Conservation (phyloP, 352 stramenopile species). For the Pythium oligandrum region DNA sequence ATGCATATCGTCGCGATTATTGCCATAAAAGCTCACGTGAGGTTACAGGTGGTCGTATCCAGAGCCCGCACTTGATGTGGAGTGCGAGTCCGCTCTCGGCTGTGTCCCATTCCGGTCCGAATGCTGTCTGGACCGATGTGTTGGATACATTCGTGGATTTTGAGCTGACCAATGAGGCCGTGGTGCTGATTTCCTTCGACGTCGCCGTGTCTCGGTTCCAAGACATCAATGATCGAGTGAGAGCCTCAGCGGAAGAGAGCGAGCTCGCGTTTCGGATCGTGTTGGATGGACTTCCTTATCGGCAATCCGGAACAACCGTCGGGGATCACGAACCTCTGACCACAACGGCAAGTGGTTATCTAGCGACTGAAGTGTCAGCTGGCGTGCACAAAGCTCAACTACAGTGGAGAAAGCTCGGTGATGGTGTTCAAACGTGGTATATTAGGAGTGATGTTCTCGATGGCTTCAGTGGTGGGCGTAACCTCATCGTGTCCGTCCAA, state of each 20-base stretch:
- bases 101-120: slow-evolving; percentile 11
- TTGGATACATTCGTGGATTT: slow-evolving; percentile 40
- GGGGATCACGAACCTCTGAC: slow-evolving; percentile 56
- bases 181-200: slow-evolving; percentile 69
- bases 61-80: slow-evolving; percentile 57
- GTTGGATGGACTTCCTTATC: slow-evolving; percentile 49
- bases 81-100: slow-evolving; percentile 45
- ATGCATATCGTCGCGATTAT: too few species aligned
- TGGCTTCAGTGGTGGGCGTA: slow-evolving; percentile 59
- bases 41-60: neutral
- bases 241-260: slow-evolving; percentile 20
- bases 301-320: slow-evolving; percentile 59
- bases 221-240: slow-evolving; percentile 5
- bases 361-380: slow-evolving; percentile 45
- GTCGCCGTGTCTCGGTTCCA: slow-evolving; percentile 49
- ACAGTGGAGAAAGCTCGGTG: slow-evolving; percentile 68
- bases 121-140: slow-evolving; percentile 51
- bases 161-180: slow-evolving; percentile 50
- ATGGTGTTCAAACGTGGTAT: slow-evolving; percentile 42
- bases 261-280: slow-evolving; percentile 61
- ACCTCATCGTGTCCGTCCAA: slow-evolving; percentile 56
- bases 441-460: slow-evolving; percentile 58
- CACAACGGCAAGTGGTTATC: slow-evolving; percentile 46
- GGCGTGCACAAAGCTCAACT: slow-evolving; percentile 47
- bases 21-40: too few species aligned